These are phyloP conservation scores for Litchi chinensis DNA, from an alignment of 345 rosid species.

Conservation along the genomic window DNA sequence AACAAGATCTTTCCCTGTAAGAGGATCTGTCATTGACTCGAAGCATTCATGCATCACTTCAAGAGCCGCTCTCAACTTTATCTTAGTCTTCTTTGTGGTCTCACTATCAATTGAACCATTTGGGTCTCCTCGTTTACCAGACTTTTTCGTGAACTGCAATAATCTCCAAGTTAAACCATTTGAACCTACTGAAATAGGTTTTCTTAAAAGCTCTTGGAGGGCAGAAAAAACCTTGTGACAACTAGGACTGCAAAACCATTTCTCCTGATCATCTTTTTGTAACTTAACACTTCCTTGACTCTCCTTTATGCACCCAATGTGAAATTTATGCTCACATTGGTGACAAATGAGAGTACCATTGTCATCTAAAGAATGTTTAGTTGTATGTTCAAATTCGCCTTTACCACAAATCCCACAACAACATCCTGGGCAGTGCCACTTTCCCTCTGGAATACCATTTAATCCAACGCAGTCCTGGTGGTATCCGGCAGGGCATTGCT, in stretches of 20 bases:
- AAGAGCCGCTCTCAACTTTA: slow-evolving; percentile 51
- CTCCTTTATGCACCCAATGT: slow-evolving; percentile 36
- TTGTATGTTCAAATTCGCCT: slow-evolving; percentile 25
- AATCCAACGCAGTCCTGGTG: slow-evolving; percentile 53
- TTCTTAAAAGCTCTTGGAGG: slow-evolving; percentile 54
- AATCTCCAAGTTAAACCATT: slow-evolving; percentile 62
- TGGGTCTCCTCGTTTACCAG: neutral
- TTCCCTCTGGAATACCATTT: slow-evolving; percentile 50
- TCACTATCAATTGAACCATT: neutral
- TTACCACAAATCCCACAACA: slow-evolving; percentile 60
- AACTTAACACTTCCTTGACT: neutral
- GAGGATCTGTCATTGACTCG: slow-evolving; percentile 52
- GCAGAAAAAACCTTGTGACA: slow-evolving; percentile 42
- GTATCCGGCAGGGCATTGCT: slow-evolving; percentile 52
- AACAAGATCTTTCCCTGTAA: slow-evolving; percentile 58
- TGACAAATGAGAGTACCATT: slow-evolving; percentile 39
- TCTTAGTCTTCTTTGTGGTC: slow-evolving; percentile 21
- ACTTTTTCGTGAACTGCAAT: slow-evolving; percentile 29
- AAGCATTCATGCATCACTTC: slow-evolving; percentile 74
- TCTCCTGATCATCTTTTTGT: slow-evolving; percentile 11
- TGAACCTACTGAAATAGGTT: slow-evolving; percentile 38
- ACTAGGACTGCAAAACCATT: slow-evolving; percentile 59
- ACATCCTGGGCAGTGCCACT: slow-evolving; percentile 86
- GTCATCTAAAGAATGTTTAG: neutral
- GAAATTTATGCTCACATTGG: slow-evolving; percentile 64